Evolutionary conservation across 805 yeast species (phyloP), one percentile per base, ranked within the genome.

Genomic region (Metschnikowia dekortorum): DNA sequence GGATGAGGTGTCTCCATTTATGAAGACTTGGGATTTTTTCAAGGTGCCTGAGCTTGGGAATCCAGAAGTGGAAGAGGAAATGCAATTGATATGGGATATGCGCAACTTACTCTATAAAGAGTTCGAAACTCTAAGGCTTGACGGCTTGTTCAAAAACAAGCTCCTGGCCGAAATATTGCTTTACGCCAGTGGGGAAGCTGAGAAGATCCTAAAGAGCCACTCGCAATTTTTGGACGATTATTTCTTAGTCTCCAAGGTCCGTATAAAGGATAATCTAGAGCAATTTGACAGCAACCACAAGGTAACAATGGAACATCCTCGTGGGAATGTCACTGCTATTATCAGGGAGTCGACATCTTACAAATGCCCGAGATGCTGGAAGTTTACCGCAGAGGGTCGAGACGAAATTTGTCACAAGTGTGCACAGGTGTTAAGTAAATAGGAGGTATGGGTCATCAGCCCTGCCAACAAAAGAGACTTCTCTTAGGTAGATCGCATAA

Each of bases 301-400:
- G 28, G 39, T 33, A 31, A 45, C 43, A 13, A 30, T 45, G 42
- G 42, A 31, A 9, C 42, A 37, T 22, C 66, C 65, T 47, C 53
- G 65, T 45, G 57, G 57, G 5, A 49, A 56, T n/a, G 54, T 72
- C 2, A 54, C 54, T 2, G 54, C 75, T 2, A 54, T 64, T 2
- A 76, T 85, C 2, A 66, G 73, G 7, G 72, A 74, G 4, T 77
- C 89, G 0, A 48, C 59, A 0, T 61, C 71, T 1, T 68, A 69
- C 47, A 90, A 90, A 61, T 94, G 99, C 64, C 96, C 96, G 6
- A 79, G 99, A 63, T 94, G 99, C 68, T 94, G 99, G 99, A 88
- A 88, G 61, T 83, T 69, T 62, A 80, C 79, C 7, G 72, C 95
- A 0, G 66, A 61, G 0, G 58, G 53, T 0, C 82, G 76, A 34